Evolutionary conservation across 129 eudicot species (phyloP).

Genomic region (Helichrysum umbraculigerum): DNA sequence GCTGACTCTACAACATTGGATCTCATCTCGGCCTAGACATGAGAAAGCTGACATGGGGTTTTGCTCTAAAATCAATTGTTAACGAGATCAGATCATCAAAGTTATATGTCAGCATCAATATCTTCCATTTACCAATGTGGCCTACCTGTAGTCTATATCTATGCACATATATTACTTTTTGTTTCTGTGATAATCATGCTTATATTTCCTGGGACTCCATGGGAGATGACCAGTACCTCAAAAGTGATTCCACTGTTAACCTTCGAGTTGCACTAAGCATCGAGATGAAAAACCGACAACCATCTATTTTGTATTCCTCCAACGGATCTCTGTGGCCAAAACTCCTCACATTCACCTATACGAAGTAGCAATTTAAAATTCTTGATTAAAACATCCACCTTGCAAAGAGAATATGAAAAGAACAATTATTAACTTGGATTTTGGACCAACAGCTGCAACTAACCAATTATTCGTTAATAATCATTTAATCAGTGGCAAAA

Average conservation of each 20-base stretch:
- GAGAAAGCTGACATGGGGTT: too few species aligned
- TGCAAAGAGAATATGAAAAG: background rate
- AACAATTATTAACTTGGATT: background rate
- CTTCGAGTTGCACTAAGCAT: constrained; percentile 91
- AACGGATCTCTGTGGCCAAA: constrained; percentile 96
- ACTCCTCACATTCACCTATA: constrained; percentile 92
- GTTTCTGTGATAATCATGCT: constrained; percentile 16
- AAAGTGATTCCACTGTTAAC: constrained; percentile 76
- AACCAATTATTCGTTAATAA: background rate
- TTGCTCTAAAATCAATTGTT: too few species aligned
- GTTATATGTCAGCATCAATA: background rate
- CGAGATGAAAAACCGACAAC: constrained; percentile 91
- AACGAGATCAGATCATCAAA: too few species aligned
- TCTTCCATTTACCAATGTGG: background rate
- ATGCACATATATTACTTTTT: background rate
- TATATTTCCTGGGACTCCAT: constrained; percentile 70
- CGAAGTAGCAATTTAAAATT: background rate
- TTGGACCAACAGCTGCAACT: background rate
- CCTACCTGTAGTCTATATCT: background rate
- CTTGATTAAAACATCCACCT: background rate
- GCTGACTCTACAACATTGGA: background rate
- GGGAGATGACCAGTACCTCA: constrained; percentile 86
- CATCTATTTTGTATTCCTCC: constrained; percentile 98
- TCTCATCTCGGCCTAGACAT: background rate
- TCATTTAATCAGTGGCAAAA: background rate